These are phyloP conservation scores for Zarea fungicola DNA, from an alignment of 2,329 filamentous ascomycete species.

Conservation along the genomic window DNA sequence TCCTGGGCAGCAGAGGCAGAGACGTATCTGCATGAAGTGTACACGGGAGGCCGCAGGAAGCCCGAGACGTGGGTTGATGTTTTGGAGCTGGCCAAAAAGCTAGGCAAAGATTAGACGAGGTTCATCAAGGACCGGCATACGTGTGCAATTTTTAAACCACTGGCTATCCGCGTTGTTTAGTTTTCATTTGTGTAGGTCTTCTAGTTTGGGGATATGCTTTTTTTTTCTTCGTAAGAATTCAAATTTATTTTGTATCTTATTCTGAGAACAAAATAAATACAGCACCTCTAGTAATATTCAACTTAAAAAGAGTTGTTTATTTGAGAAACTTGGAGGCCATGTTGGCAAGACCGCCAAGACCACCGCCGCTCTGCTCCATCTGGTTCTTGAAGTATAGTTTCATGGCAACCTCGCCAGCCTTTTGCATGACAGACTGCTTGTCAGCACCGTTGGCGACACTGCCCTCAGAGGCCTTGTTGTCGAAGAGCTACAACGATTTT, in stretches of 20 bases:
- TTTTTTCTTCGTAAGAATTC: no score
- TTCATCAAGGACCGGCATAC: no score
- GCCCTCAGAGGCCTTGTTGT: constrained; percentile 50
- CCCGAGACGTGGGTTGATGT: constrained; percentile 57
- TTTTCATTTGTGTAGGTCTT: no score
- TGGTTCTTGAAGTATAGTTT: constrained; percentile 88
- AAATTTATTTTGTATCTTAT: no score
- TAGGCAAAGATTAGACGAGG: not conserved
- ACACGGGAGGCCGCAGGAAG: constrained; percentile 43
- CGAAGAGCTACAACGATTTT: constrained; percentile 51
- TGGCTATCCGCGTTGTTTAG: not conserved
- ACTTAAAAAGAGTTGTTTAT: no score
- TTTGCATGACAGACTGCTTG: constrained; percentile 75
- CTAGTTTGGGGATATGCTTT: no score
- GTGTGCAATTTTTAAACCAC: not conserved
- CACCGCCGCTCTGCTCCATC: constrained; percentile 35
- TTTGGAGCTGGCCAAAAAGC: constrained; percentile 23
- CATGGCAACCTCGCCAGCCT: constrained; percentile 79
- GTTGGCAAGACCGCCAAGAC: constrained; percentile 31
- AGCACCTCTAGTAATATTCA: no score
- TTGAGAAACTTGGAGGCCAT: constrained; percentile 45
- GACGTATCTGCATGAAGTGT: constrained; percentile 44
- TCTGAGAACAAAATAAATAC: no score
- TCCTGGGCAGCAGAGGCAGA: constrained; percentile 56
- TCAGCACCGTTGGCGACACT: constrained; percentile 53